Evolutionary conservation across 495 filamentous ascomycete species (phyloP), one percentile per base, ranked within the genome.

Genomic region (Neurospora sp.): DNA sequence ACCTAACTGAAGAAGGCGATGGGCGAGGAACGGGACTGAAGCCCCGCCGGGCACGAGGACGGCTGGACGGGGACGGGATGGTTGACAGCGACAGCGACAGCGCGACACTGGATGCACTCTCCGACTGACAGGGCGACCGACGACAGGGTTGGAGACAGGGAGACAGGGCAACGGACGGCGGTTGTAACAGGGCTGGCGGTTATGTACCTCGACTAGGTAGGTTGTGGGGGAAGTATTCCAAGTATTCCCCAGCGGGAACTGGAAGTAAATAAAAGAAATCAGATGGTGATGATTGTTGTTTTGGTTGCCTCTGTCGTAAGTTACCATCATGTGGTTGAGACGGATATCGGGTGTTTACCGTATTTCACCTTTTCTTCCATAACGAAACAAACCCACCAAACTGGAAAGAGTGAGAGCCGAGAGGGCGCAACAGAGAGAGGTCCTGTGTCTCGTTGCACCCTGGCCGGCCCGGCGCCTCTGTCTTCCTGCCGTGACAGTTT

Each of bases 341-440:
- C 53, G 53, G 27, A 65, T 65, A 65, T 65, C 53, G 53, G 53
- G 53, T 27, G 14, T 59, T 27, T 59, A 59, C 48, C 48, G 48
- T 59, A 59, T 59, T 59, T 59, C 45, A 59, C 48, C 48, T 27
- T 20, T 59, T 59, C n/a, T 48, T 8, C 20, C 48, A 35, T 27
- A 65, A 31, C 27, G 27, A 31, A 65, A 35, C 53, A 65, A 65
- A 35, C 53, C 53, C 53, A 35, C 53, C 41, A 59, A 69, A 27
- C 31, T 44, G 73, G 41, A 59, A 53, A 73, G 40, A 45, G 53
- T 70, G 70, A 70, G 69, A 71, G 70, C 53, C 37, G 40, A 61
- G 70, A 27, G 40, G 31, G 71, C 41, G 53, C 53, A 31, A 61
- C 53, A 16, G 12, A 61, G 2, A 31, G 20, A 16, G 9, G 48